phyloP scores from a whole-genome alignment of 805 yeast species.

The Barnettozyma californica region DNA sequence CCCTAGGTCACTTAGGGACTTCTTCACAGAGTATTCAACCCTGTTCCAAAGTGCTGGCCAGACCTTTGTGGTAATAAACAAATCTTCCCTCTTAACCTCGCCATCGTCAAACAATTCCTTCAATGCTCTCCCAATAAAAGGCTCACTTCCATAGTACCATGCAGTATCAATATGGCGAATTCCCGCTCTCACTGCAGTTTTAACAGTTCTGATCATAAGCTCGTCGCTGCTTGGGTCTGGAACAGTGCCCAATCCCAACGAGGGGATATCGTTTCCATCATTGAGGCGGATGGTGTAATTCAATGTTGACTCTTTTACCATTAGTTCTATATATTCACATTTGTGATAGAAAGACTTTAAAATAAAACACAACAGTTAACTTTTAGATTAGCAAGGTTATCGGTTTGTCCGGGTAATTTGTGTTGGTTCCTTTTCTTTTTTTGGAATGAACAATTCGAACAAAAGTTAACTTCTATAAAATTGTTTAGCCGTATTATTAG shows the following conservation, averaged over 20 bases:
- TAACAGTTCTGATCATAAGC: slow-evolving; percentile 45
- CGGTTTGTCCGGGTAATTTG: too few relatives aligned
- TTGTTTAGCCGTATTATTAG: too few relatives aligned
- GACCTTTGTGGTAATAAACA: slow-evolving; percentile 71
- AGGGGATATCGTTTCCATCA: slow-evolving; percentile 58
- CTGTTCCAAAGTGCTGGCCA: slow-evolving; percentile 51
- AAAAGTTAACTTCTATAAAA: too few relatives aligned
- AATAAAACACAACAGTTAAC: too few relatives aligned
- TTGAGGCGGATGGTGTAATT: slow-evolving; percentile 29
- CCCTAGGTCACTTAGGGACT: slow-evolving; percentile 53
- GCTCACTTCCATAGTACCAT: slow-evolving; percentile 62
- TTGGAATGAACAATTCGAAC: too few relatives aligned
- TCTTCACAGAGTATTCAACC: slow-evolving; percentile 48
- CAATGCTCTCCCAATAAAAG: slow-evolving; percentile 42
- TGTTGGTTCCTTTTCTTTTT: too few relatives aligned
- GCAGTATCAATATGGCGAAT: slow-evolving; percentile 77
- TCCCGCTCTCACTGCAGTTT: slow-evolving; percentile 38
- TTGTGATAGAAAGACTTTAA: too few relatives aligned
- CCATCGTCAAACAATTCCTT: slow-evolving; percentile 39
- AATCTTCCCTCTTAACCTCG: slow-evolving; percentile 46
- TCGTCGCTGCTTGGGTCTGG: slow-evolving; percentile 42
- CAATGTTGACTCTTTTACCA: background rate
- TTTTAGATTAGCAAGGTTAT: too few relatives aligned
- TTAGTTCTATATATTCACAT: too few relatives aligned
- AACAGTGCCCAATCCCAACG: slow-evolving; percentile 66